Percentiles rank a stretch among this genome's conserved stretches.
These are phyloP conservation scores for Boletus huronensis DNA, from an alignment of 768 basidiomycete species.

Conservation along the genomic window DNA sequence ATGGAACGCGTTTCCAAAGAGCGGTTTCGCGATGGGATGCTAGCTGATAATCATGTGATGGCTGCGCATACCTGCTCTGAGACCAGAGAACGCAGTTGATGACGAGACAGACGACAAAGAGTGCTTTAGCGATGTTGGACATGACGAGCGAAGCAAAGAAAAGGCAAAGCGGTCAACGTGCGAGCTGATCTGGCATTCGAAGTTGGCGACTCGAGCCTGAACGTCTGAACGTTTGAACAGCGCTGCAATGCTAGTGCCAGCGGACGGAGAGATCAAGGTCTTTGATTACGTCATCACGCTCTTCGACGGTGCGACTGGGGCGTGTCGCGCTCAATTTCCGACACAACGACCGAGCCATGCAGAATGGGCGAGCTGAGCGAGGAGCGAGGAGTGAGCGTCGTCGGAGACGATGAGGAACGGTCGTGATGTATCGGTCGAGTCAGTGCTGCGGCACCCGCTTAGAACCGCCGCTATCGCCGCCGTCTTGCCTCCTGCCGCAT, in stretches of 20 bases:
- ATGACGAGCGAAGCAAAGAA: constrained; percentile 29
- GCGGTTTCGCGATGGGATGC: not conserved
- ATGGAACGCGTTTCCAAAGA: constrained; percentile 10
- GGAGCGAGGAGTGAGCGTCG: not conserved
- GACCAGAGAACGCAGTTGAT: constrained; percentile 67
- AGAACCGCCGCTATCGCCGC: not conserved
- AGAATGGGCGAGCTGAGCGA: not conserved
- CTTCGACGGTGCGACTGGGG: not conserved
- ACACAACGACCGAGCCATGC: not conserved
- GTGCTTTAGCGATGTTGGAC: constrained; percentile 46
- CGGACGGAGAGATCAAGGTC: not conserved
- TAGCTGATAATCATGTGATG: constrained; percentile 2
- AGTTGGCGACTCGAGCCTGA: not conserved
- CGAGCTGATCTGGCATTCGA: not conserved
- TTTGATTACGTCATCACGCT: constrained; percentile 14
- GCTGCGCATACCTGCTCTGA: constrained; percentile 47
- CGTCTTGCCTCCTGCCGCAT: not conserved
- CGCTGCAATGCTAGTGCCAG: not conserved
- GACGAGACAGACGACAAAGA: constrained; percentile 51
- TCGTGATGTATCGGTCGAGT: not conserved
- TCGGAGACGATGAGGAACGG: not conserved
- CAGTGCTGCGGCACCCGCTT: not conserved
- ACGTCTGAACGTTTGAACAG: too few species aligned
- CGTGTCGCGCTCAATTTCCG: constrained; percentile 1
- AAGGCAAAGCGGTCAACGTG: not conserved